Base-by-base conservation (phyloP, 1,139 yeast genomes). In the Arxiozyma slooffiae region DNA sequence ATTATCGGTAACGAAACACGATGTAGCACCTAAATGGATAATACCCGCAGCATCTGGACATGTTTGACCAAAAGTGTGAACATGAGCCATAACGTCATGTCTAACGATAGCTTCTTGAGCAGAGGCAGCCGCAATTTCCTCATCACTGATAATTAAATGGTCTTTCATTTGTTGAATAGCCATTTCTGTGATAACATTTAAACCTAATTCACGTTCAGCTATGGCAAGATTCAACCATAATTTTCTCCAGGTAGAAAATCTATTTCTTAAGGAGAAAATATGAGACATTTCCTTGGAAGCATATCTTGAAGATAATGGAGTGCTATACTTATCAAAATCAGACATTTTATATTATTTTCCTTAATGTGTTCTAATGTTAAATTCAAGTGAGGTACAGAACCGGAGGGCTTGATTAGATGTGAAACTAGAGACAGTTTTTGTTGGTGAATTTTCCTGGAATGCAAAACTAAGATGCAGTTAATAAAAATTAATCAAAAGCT, bases 1-100 rank as follows among this genome's bases (percentile, higher is more conserved):
- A 66, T 92, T 92, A 71, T 92, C 99, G 48, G 98, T 92, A 54
- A 94, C 98, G 63, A 74, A 92, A 77, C 99, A 92, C 5, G 97
- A 89, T 41, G 99, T 92, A 43, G 99, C 98, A 66, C 99, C 99
- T 67, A 94, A 76, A 67, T 92, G 99, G 66, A 92, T 92, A 70
- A 92, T 90, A 60, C 97, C 97, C 43, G 98, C 92, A 38, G 99
- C 99, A 11, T 83, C 84, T 20, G 99, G 99, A 64, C 95, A 86
- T 36, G 86, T 81, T 60, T 83, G 78, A 58, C 98, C 98, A 68
- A 85, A 92, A 50, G 85, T 87, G 67, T 94, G 98, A 55, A 92
- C 97, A 63, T 92, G 98, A 52, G 98, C 96, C 99, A 92, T 92
- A 61, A 92, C 99, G 70, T 92, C 99, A 71, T 92, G 99, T 75